Base-by-base conservation (phyloP, 768 basidiomycete species). In the Sarcodon sp. region DNA sequence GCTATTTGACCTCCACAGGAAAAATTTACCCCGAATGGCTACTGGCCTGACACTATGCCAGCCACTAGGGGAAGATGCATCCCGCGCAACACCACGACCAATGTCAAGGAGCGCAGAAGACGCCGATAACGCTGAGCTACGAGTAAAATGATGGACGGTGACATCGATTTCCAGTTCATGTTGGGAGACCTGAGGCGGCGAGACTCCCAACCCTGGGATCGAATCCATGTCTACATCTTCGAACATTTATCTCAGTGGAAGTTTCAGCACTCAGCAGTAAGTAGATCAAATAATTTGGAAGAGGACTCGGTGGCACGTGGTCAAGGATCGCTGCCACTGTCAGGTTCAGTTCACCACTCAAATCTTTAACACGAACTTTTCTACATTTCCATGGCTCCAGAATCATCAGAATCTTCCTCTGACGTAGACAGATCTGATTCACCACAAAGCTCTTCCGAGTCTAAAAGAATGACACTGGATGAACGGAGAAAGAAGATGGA, bases 401-500 rank as follows among this genome's bases (percentile, higher is more conserved):
- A 27, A 27, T 27, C 21, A 27, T 27, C 21, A 27, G 21, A 27
- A 27, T 27, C 21, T 3, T 4, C 21, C 21, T 27, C 21, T 4
- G 21, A 27, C 21, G 21, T 4, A 27, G 21, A 27, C 2, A 4
- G 21, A 27, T 27, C 21, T 4, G 21, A 27, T 27, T 27, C 21
- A 27, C 21, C 21, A 27, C 21, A 4, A 27, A 27, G 21, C 21
- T 27, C 21, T 27, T 27, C 21, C 21, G 21, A 27, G 21, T 27
- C 21, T 27, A 27, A 27, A 31, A 57, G 66, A 47, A 46, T 71
- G 58, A 75, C 77, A 0, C 71, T 86, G 72, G 80, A 83, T 47
- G 85, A 85, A 55, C 69, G 89, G 49, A 80, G 80, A 61, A 77
- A 75, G 15, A 92, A 85, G 68, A 64, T 93, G 64, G 82, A 80